phyloP scores from a whole-genome alignment of 139 green algal species.

The Tetraselmis striata region DNA sequence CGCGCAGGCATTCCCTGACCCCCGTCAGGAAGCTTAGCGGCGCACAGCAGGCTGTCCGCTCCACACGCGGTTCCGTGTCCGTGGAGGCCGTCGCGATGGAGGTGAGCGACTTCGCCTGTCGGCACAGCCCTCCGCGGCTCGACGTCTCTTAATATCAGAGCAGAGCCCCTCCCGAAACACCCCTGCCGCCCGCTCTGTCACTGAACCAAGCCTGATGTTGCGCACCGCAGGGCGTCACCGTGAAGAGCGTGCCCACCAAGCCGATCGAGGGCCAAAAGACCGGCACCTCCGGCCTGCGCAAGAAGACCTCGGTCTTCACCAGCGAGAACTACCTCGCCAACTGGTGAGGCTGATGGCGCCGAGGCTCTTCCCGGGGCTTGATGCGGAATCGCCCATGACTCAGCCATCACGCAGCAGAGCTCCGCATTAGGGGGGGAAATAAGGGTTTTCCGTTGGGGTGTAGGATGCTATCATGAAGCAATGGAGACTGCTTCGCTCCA shows the following conservation, averaged over 20 bases:
- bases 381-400: too few relatives aligned
- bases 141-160: background rate
- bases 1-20: background rate
- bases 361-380: too few relatives aligned
- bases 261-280: conserved; percentile 99
- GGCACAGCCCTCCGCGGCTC: background rate
- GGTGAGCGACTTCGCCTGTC: background rate
- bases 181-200: background rate
- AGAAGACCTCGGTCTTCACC: conserved; percentile 96
- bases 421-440: too few relatives aligned
- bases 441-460: too few relatives aligned
- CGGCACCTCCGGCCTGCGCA: conserved; percentile 90
- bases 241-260: conserved; percentile 80
- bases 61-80: background rate
- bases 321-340: conserved; percentile 95
- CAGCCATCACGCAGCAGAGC: too few relatives aligned
- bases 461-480: too few relatives aligned
- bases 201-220: too few relatives aligned
- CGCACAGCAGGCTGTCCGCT: background rate
- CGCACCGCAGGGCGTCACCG: conserved; percentile 34
- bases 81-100: background rate
- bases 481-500: too few relatives aligned
- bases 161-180: background rate
- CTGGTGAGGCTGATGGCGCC: too few relatives aligned
- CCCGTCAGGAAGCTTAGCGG: background rate